Evolutionary conservation across 1,139 yeast genomes (phyloP).

Genomic region (Scheffersomyces illinoinensis): DNA sequence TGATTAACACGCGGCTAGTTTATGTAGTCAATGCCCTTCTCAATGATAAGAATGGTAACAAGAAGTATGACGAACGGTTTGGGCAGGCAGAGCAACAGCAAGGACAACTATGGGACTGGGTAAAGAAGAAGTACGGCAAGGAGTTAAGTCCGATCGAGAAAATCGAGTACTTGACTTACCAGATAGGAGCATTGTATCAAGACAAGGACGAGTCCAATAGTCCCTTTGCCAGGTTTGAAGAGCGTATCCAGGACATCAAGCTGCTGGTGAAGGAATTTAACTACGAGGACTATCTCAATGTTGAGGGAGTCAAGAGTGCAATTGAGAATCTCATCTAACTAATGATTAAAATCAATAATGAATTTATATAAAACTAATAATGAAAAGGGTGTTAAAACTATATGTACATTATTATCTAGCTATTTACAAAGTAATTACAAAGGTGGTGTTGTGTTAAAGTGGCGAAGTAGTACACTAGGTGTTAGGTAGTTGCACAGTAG

Average conservation of each 20-base stretch:
- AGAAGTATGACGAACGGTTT: neutral
- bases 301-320: slow-evolving; percentile 13
- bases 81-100: neutral
- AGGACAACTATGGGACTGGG: slow-evolving; percentile 28
- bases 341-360: neutral
- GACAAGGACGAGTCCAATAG: neutral
- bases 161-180: slow-evolving; percentile 24
- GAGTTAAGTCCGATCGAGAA: slow-evolving; percentile 21
- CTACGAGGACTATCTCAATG: slow-evolving; percentile 14
- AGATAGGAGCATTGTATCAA: slow-evolving; percentile 6
- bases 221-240: neutral
- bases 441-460: neutral
- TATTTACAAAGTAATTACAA: slow-evolving; percentile 3
- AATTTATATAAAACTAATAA: neutral
- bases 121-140: slow-evolving; percentile 18
- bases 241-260: slow-evolving; percentile 10
- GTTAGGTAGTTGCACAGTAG: neutral
- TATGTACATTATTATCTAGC: slow-evolving; percentile 1
- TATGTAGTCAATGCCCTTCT: slow-evolving; percentile 8
- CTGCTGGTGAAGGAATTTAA: slow-evolving; percentile 16
- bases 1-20: slow-evolving; percentile 22
- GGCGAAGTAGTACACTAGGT: neutral
- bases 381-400: slow-evolving; percentile 2
- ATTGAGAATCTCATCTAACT: slow-evolving; percentile 9
- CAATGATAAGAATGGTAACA: slow-evolving; percentile 3